These are phyloP conservation scores for Sabuloglossum arenarium DNA, from an alignment of 495 filamentous ascomycete species.

Conservation along the genomic window DNA sequence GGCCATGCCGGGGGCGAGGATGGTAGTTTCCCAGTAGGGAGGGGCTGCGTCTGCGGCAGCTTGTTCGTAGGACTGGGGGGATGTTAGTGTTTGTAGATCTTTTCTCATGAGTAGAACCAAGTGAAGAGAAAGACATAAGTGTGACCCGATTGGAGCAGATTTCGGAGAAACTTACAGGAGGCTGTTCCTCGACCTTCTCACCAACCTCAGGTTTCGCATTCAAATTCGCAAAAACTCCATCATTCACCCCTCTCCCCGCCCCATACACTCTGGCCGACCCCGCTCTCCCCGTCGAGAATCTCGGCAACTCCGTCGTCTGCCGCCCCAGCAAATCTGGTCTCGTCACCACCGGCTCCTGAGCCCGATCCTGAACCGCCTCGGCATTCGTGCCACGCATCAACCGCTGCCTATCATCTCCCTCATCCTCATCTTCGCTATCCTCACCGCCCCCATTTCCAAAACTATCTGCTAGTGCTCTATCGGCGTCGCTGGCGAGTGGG, in stretches of 20 bases:
- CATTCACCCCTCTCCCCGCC: conserved; percentile 41
- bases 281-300: conserved; percentile 20
- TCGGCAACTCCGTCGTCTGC: conserved; percentile 30
- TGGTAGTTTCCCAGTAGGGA: conserved; percentile 98
- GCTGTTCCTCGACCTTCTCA: conserved; percentile 73
- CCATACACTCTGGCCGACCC: conserved; percentile 34
- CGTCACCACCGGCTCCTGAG: conserved; percentile 11
- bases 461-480: conserved; percentile 68
- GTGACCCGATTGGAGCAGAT: conserved; percentile 14
- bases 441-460: conserved; percentile 47
- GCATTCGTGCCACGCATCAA: conserved; percentile 49
- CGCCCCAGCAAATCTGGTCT: conserved; percentile 18
- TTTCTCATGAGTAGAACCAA: too few relatives aligned
- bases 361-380: conserved; percentile 16
- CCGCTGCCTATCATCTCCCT: conserved; percentile 63
- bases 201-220: conserved; percentile 76
- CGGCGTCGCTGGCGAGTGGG: conserved; percentile 33
- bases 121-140: background rate
- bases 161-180: conserved; percentile 58
- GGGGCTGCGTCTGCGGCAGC: conserved; percentile 91
- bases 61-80: conserved; percentile 82
- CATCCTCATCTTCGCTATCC: conserved; percentile 47
- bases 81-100: background rate
- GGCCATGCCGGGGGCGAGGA: conserved; percentile 69
- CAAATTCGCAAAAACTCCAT: conserved; percentile 93